Evolutionary conservation across 2,329 filamentous ascomycete species (phyloP).

Genomic region (Coniochaeta sp.): DNA sequence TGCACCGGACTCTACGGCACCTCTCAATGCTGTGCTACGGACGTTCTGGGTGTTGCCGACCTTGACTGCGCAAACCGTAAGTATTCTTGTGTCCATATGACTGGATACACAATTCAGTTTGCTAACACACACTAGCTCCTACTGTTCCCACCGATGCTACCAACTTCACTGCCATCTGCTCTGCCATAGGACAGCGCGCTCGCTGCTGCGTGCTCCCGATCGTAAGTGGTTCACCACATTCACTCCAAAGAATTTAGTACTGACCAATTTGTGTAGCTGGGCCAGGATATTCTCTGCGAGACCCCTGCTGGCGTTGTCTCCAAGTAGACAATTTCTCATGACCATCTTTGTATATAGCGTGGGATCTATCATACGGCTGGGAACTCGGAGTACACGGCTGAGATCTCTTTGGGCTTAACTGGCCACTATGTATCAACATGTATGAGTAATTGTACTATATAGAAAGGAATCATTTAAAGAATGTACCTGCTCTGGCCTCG

Average conservation of each 20-base stretch:
- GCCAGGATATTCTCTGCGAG: constrained; percentile 25
- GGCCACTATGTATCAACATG: not conserved
- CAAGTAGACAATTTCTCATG: not conserved
- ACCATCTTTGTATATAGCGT: not conserved
- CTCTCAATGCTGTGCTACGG: constrained; percentile 53
- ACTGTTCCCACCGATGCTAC: constrained; percentile 10
- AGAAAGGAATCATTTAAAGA: not conserved
- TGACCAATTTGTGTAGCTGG: constrained; percentile 13
- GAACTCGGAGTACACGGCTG: not conserved
- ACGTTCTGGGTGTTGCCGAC: constrained; percentile 50
- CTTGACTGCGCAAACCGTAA: constrained; percentile 49
- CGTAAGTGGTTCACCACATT: constrained; percentile 10
- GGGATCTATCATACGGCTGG: not conserved
- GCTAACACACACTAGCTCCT: constrained; percentile 9
- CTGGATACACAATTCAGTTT: not conserved
- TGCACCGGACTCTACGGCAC: constrained; percentile 34
- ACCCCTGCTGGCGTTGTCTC: constrained; percentile 17
- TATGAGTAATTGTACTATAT: not conserved
- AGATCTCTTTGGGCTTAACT: not conserved
- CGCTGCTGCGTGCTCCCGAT: constrained; percentile 52
- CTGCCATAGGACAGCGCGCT: constrained; percentile 43
- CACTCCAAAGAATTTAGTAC: not conserved
- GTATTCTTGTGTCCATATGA: constrained; percentile 16
- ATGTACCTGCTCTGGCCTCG: not conserved
- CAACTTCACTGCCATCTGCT: constrained; percentile 29